Base-by-base conservation (phyloP, 108 stramenopile genomes). In the Skeletonema tropicum region DNA sequence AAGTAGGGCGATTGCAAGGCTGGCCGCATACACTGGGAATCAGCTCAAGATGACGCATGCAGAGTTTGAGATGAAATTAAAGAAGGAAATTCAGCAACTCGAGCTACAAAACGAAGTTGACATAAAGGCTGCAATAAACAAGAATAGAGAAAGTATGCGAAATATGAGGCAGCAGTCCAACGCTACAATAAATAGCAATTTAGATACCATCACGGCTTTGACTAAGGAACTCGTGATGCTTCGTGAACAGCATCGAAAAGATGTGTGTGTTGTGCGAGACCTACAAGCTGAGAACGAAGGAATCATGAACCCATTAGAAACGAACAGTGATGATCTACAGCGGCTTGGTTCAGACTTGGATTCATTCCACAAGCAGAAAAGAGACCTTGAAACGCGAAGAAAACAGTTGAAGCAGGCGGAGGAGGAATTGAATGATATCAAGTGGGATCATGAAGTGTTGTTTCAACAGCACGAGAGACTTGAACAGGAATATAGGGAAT, bases 361-460 rank as follows among this genome's bases (percentile, higher is more conserved):
- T 46, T 33, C 29, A n/a, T 74, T 57, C 26, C 36, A 67, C 35
- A 48, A 68, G 12, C 81, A 78, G 45, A 77, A 74, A 29, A 41
- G 60, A 33, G 64, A 77, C 17, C 59, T 82, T 19, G 45, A 68
- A 41, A 64, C 72, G 21, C 76, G 60, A 62, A 77, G 60, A 42
- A 57, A 66, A 36, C 46, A 74, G n/a, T 62, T 82, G 15, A 46
- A 36, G 45, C 30, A 39, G 5, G 76, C 71, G 5, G 73, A 78
- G 41, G 55, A 68, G 21, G 81, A 82, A 68, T 45, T 82, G 25
- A 74, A 68, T 64, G 76, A 62, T 57, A 73, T 78, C 29, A 60
- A 82, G 63, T 82, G 76, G 76, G 66, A 78, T 33, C 66, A 82
- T 38, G 81, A 82, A 42, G 81, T 82, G 11, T 42, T 82, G 21